Base-by-base conservation (phyloP, 2,329 filamentous ascomycete species). In the Calonectria honghensis region DNA sequence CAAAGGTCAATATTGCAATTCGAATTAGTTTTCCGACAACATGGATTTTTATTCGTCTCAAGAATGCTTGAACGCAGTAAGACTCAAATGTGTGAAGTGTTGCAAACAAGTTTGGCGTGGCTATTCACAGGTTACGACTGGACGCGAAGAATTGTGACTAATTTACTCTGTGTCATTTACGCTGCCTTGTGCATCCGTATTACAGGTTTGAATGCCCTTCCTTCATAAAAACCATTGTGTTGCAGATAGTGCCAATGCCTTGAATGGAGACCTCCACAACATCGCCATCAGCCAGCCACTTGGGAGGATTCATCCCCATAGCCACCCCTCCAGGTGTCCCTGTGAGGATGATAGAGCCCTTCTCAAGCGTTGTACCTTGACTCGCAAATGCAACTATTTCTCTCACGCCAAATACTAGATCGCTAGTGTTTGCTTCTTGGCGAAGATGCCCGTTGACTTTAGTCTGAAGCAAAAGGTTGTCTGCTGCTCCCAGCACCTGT, bases 311-410 rank as follows among this genome's bases (percentile, higher is more conserved):
- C 31, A 35, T 39, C 35, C 57, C 57, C n/a, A 61, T 5, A 9
- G 57, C 57, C 13, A 61, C 57, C 11, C 57, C 57, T 24, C 57
- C 57, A 29, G 57, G 57, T 5, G 57, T 61, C 5, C 57, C 57
- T 27, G 57, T 61, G 3, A 61, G n/a, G 27, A 61, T 61, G 24
- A 61, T 6, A 7, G 57, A 61, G 3, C 57, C 57, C 31, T 61
- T 39, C 35, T 61, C 57, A 27, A 61, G 35, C 2, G 57, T 61
- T 11, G 57, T 61, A 18, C 57, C 57, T 16, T 61, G 57, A 16
- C 57, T 61, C 6, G 24, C 57, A 41, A 61, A 61, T 29, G 20
- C 35, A 41, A 61, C 29, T 27, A 61, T 61, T 16, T 61, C n/a
- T 41, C n/a, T 61, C 1, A 61, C n/a, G 4, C 57, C 57, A 13